These are phyloP conservation scores for Chrysopogon serrulatus DNA, from an alignment of 176 grass and related monocot species.

Conservation along the genomic window DNA sequence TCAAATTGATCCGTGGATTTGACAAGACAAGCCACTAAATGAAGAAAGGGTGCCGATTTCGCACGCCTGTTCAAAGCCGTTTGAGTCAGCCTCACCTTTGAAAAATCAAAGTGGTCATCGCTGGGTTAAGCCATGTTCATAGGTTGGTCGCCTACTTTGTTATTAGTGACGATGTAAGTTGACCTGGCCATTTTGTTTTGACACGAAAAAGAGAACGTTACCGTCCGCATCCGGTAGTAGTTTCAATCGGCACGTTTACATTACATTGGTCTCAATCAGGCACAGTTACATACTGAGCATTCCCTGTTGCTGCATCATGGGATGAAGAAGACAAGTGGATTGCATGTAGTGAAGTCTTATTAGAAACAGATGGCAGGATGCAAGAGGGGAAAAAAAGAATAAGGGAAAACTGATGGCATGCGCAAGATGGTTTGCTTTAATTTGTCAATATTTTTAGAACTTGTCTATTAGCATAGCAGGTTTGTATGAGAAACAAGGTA, in stretches of 20 bases:
- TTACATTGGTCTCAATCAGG: background rate
- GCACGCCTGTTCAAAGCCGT: background rate
- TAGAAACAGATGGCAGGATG: too few relatives aligned
- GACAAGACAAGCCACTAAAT: background rate
- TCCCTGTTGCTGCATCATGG: background rate
- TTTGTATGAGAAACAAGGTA: background rate
- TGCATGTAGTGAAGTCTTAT: too few relatives aligned
- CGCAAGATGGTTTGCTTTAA: background rate
- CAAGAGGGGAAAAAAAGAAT: too few relatives aligned
- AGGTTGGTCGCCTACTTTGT: background rate
- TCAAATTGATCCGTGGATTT: background rate
- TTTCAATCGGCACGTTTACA: background rate
- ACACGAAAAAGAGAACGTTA: background rate
- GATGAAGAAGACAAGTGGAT: too few relatives aligned
- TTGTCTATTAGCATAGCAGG: background rate
- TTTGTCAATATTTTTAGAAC: background rate
- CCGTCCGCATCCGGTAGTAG: background rate
- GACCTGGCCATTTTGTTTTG: background rate
- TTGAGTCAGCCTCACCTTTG: background rate
- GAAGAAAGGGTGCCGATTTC: background rate
- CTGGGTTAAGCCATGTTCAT: background rate
- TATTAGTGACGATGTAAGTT: background rate
- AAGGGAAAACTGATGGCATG: too few relatives aligned
- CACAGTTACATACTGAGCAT: background rate
- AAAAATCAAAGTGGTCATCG: background rate